Conservation (phyloP, 805 yeast species). For the Zygoascus biomembranicola region DNA sequence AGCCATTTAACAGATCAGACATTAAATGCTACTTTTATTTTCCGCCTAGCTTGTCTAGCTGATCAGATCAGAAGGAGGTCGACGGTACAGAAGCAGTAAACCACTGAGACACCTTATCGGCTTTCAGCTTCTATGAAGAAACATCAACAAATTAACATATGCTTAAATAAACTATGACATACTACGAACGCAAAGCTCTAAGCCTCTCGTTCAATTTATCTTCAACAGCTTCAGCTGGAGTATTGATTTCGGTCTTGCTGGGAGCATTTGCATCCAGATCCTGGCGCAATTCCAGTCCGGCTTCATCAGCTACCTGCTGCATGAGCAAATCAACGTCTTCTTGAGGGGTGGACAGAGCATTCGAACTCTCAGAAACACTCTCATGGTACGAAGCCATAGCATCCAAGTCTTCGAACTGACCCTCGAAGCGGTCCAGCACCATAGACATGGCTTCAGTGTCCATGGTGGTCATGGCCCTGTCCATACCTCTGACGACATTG, state of each 20-base stretch:
- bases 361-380: conserved; percentile 77
- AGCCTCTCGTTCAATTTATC: conserved; percentile 81
- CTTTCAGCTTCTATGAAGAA: neutral
- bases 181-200: conserved; percentile 58
- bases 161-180: neutral
- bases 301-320: conserved; percentile 94
- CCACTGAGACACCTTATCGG: neutral
- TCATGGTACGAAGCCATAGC: conserved; percentile 91
- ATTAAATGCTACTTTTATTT: neutral
- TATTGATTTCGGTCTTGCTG: conserved; percentile 46
- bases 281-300: conserved; percentile 88
- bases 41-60: neutral
- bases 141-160: neutral
- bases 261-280: conserved; percentile 46
- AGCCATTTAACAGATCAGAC: too few relatives aligned
- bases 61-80: neutral
- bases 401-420: conserved; percentile 92
- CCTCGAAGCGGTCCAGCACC: conserved; percentile 96
- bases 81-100: neutral
- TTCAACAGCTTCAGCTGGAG: conserved; percentile 56
- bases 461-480: conserved; percentile 91
- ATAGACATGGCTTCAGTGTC: conserved; percentile 85
- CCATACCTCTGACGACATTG: conserved; percentile 91
- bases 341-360: conserved; percentile 85
- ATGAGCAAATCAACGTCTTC: conserved; percentile 88